Base-by-base conservation (phyloP, 768 basidiomycete genomes). In the Coprinopsis sp. region DNA sequence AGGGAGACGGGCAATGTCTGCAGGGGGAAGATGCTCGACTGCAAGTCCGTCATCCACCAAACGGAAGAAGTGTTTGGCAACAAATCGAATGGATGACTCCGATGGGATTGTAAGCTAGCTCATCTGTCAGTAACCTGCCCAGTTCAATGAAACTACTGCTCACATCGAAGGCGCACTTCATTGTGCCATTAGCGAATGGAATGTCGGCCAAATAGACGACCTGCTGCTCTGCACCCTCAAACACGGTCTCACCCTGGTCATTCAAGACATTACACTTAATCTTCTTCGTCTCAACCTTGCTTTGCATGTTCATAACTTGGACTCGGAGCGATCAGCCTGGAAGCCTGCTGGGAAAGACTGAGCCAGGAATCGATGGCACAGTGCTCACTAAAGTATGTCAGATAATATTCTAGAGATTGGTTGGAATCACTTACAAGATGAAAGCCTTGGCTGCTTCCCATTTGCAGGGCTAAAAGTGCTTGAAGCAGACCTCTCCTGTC, bases 31-130 rank as follows among this genome's bases (percentile, higher is more conserved):
- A 6, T 25, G 13, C 6, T 21, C 7, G 25, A 18, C 18, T 12
- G 19, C 13, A 24, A 22, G 22, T 40, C 23, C 13, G 41, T 25
- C 27, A 11, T 40, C 18, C 5, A 16, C 5, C 24, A 43, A 25
- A 23, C 30, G 25, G 25, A 23, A 43, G 24, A 43, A 43, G 27
- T 28, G 41, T 19, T 43, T 43, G 23, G 27, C 41, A 25, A 43
- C 41, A 21, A 5, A 43, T 25, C 24, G 41, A 31, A 37, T 58
- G 0, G 39, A 31, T 31, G 8, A 8, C 10, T 31, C 30, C 30
- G n/a, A 31, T 31, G 30, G 30, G n/a, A n/a, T 8, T 8, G 30
- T 31, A n/a, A n/a, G 30, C 8, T 31, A n/a, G n/a, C n/a, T n/a
- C n/a, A n/a, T n/a, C n/a, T n/a, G n/a, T n/a, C n/a, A n/a, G 8